These are phyloP conservation scores for Dendrobium chrysotoxum DNA, from an alignment of 106 monocot species.

Conservation along the genomic window DNA sequence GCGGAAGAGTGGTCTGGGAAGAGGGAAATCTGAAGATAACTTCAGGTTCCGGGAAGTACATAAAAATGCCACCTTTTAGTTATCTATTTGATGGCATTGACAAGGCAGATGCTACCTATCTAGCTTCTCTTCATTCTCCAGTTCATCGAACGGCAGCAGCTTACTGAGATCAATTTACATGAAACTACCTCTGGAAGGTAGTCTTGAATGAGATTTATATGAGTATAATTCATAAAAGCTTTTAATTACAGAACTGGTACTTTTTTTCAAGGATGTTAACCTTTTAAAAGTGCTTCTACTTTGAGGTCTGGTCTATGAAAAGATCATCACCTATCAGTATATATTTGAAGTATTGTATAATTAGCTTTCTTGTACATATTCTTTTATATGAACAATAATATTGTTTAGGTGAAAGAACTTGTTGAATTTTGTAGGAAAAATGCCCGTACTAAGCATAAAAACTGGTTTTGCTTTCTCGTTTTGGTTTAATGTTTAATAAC, in stretches of 20 bases:
- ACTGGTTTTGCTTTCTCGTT: no score
- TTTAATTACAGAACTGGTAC: background rate
- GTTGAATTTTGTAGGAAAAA: no score
- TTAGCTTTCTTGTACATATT: no score
- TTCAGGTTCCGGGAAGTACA: constrained; percentile 76
- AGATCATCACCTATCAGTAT: no score
- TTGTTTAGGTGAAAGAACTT: no score
- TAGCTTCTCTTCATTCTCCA: constrained; percentile 65
- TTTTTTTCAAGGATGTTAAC: background rate
- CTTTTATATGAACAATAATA: no score
- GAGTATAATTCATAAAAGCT: background rate
- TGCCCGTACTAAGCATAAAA: no score
- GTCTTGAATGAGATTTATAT: background rate
- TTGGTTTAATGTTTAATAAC: no score
- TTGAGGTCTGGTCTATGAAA: no score
- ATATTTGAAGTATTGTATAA: no score
- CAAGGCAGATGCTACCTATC: constrained; percentile 61
- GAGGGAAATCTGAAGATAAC: constrained; percentile 50
- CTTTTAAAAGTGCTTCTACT: background rate
- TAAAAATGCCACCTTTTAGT: constrained; percentile 78
- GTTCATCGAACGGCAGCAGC: constrained; percentile 27
- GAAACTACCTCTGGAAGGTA: background rate
- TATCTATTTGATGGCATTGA: constrained; percentile 87
- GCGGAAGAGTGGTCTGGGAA: constrained; percentile 78
- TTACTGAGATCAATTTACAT: constrained; percentile 7